Evolutionary conservation across 805 yeast genomes (phyloP), one percentile per base, ranked within the genome.

Genomic region (Suhomyces kilbournensis): DNA sequence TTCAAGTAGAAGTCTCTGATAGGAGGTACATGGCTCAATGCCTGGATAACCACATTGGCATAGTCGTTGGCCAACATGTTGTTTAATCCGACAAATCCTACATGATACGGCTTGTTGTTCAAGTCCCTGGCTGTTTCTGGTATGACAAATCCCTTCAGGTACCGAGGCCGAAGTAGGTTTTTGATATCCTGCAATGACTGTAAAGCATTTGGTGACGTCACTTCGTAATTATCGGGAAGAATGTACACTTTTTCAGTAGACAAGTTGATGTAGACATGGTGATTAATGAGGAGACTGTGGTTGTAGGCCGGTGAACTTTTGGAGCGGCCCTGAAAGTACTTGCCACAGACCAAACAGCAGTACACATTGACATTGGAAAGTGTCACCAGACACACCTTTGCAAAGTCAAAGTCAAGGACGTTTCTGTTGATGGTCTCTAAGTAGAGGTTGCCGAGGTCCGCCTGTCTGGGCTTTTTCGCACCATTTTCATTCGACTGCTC

Each of bases 271-370:
- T 71, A 88, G 1, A 86, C 77, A 63, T 82, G 88, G 61, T 86
- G 92, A 58, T 78, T 75, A 4, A 75, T 79, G 52, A 83, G 77
- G 17, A 88, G 73, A 1, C 90, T 78, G 64, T 89, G 96, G 14
- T 72, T 62, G 60, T 82, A 86, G 0, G 92, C 91, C 20, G 84
- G 84, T 0, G 92, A 81, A n/a, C 78, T 64, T 52, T 67, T 71
- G 1, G 83, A 79, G 22, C 90, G 74, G 0, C 96, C 96, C 58
- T 83, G 85, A 49, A 82, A 78, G 66, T 82, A 89, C 60, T 80
- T 84, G 32, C 92, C 93, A 68, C 96, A 89, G 0, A 77, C 77
- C 19, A 89, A 68, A 62, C 96, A 89, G 30, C 88, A 83, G 60
- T 88, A 86, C 0, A 88, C 79, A 59, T 86, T 85, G 19, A 78